Conservation (phyloP, 768 basidiomycete species). For the Pleurotus tuoliensis region DNA sequence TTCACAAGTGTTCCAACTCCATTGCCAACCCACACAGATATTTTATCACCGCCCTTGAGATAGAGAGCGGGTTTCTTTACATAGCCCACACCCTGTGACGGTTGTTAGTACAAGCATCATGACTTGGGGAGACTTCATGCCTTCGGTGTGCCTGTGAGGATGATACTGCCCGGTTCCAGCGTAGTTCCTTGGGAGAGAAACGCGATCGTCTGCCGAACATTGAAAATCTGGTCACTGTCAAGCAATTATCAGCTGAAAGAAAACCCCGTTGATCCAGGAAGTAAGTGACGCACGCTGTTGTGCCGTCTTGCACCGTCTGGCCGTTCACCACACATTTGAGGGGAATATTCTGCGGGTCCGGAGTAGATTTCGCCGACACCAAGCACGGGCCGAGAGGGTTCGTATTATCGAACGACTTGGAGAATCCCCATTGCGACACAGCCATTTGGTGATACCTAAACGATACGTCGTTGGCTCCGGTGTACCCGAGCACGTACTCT, state of each 20-base stretch:
- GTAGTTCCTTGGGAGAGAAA: constrained; percentile 86
- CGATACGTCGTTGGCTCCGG: constrained; percentile 79
- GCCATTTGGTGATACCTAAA: constrained; percentile 81
- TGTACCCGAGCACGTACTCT: constrained; percentile 84
- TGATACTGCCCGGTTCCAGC: constrained; percentile 75
- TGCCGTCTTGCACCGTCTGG: constrained; percentile 67
- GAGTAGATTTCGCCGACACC: constrained; percentile 59
- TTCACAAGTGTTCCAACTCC: constrained; percentile 82
- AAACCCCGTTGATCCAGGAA: background rate
- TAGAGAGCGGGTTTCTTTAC: constrained; percentile 66
- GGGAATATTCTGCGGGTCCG: constrained; percentile 60
- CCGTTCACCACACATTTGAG: constrained; percentile 70
- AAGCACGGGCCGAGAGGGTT: constrained; percentile 81
- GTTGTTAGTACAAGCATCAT: background rate
- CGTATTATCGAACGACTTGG: constrained; percentile 76
- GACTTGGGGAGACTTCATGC: background rate
- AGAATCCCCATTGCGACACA: constrained; percentile 84
- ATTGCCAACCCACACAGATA: constrained; percentile 62
- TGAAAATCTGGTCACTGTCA: constrained; percentile 77
- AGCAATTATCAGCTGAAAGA: background rate
- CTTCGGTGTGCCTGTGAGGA: constrained; percentile 79
- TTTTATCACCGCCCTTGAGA: constrained; percentile 70
- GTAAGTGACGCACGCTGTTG: constrained; percentile 55
- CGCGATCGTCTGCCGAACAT: constrained; percentile 68
- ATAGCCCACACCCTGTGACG: constrained; percentile 62